Base-by-base conservation (phyloP, 495 filamentous ascomycete genomes). In the Aspergillus indologenus region DNA sequence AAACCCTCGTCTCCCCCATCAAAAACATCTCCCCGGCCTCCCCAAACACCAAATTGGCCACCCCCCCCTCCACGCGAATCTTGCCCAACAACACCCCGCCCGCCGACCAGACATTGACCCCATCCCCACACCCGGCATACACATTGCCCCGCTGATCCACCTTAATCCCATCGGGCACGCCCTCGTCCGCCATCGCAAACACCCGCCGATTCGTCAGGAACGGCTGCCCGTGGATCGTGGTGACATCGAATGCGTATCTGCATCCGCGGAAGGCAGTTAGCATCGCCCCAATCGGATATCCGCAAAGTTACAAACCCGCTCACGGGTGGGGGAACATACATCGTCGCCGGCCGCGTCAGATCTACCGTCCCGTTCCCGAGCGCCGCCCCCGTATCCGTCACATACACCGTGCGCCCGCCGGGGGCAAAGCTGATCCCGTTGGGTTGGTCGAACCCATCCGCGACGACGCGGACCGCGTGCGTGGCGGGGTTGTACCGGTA, bases 131-230 rank as follows among this genome's bases (percentile, higher is more conserved):
- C 3, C 80, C 85, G 21, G 77, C 72, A 59, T 86, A 88, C 5
- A 88, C 79, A 59, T 86, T 85, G 0, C 84, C 84, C 11, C 79
- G 71, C 29, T 74, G 71, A 65, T 88, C 85, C 60, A 73, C 75
- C 61, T 87, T 85, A 48, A 88, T 73, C 14, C 82, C 85, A 60
- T 88, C 85, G 5, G 85, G 82, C 5, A 83, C 73, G 1, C 83
- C 82, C 0, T 63, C 63, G 20, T 78, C 76, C 19, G 79, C 74
- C 61, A 83, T 83, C 0, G 86, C 84, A 64, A 89, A 88, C 0
- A 84, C 67, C 31, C 83, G 75, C 18, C 73, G 73, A 54, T 83
- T 82, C 0, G 61, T 69, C 5, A 84, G 69, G 49, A 80, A 79
- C 0, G 72, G 71, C 18, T 69, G 47, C 5, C 60, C 56, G 40